phyloP scores from a whole-genome alignment of 192 early-diverging fungal species.

The Phycomyces nitens region DNA sequence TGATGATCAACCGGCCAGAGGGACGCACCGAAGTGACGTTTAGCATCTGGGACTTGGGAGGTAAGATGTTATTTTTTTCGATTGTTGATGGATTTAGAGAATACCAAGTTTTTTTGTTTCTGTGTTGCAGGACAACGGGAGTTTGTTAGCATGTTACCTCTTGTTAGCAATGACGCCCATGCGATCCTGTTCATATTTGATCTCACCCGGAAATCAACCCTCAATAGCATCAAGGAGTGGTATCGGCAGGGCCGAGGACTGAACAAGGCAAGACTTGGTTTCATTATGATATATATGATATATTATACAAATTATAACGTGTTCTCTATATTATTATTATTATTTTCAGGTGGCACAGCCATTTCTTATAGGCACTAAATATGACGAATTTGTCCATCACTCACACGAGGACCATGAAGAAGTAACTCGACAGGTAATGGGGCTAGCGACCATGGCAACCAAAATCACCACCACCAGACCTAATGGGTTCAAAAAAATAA shows the following conservation, averaged over 20 bases:
- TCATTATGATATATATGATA: too few species aligned
- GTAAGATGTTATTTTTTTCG: constrained; percentile 33
- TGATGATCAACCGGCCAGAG: constrained; percentile 67
- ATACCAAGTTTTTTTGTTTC: too few species aligned
- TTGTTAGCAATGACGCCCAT: constrained; percentile 95
- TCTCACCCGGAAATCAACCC: constrained; percentile 82
- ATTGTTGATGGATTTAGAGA: too few species aligned
- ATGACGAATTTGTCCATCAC: constrained; percentile 86
- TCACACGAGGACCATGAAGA: constrained; percentile 88
- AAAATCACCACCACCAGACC: too few species aligned
- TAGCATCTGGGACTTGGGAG: constrained; percentile 97
- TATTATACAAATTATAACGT: constrained; percentile 5
- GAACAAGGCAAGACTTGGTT: constrained; percentile 86
- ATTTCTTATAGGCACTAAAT: constrained; percentile 94
- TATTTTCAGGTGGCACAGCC: constrained; percentile 86
- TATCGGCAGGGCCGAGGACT: constrained; percentile 93
- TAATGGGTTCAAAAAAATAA: too few species aligned
- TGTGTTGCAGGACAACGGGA: constrained; percentile 78
- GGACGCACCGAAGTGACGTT: constrained; percentile 82
- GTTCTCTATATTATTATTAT: constrained; percentile 1
- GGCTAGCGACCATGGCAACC: too few species aligned
- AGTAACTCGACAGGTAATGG: constrained; percentile 81
- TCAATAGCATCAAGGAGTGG: constrained; percentile 96
- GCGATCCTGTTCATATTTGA: constrained; percentile 98
- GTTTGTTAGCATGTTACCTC: constrained; percentile 95